Base-by-base conservation (phyloP, 208 protist genomes). In the Naegleria fowleri region DNA sequence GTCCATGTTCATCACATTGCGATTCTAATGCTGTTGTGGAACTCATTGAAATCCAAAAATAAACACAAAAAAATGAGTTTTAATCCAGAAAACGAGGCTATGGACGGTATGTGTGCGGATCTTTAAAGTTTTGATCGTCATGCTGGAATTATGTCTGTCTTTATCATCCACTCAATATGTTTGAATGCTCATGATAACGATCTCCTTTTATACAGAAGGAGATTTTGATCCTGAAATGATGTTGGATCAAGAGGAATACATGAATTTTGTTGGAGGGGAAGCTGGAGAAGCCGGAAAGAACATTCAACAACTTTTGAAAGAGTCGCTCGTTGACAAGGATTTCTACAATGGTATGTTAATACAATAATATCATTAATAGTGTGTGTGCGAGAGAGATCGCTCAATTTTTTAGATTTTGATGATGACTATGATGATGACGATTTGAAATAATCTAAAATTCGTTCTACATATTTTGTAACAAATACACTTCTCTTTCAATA, bases 241-340 rank as follows among this genome's bases (percentile, higher is more conserved):
- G 79, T 22, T 85, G n/a, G 79, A 85, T 43, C 38, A 43, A 43
- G 67, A 79, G 6, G 67, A 79, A 79, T 79, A 36, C 9, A 36
- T 79, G 7, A 33, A 79, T 79, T 33, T 79, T 36, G 16, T 79
- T 36, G 67, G 67, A 79, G 67, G 67, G 9, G 67, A 29, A 36
- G 9, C 15, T 22, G n/a, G n/a, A 43, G 79, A 85, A 43, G 38
- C n/a, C n/a, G 79, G 38, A 39, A 85, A 85, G 38, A 85, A 85
- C 38, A 33, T 85, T 85, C 79, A 85, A 85, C n/a, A 85, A 85
- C 5, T 85, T 39, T 85, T 85, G 36, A 85, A 85, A 25, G 79
- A 85, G 5, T 43, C 79, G 4, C n/a, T 85, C 11, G 79, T 85
- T 5, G 79, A 85, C 22, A 85, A 39, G 22, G 79, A 85, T 25